Evolutionary conservation across 352 stramenopile genomes (phyloP), one percentile per base, ranked within the genome.

Genomic region (Globisporangium spinosum): DNA sequence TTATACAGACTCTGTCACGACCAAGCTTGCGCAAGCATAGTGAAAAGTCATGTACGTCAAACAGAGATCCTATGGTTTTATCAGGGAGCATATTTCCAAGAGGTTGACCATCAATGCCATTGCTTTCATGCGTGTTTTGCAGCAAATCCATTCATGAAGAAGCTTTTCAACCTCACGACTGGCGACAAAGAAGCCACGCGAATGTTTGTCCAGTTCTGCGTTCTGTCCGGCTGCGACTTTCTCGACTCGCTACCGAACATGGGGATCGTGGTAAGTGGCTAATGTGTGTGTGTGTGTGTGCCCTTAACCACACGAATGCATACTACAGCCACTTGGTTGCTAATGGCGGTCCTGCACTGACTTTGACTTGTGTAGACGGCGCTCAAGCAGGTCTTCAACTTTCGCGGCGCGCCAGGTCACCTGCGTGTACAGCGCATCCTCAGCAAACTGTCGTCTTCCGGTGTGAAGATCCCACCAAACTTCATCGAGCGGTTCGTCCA

Each of bases 121-220:
- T 51, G 32, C 22, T 9, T 51, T 51, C 15, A 12, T 3, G 13
- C 12, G 43, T 51, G 7, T 23, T 23, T 51, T 9, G 43, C 43
- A 79, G 72, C 72, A 45, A 89, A 81, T 51, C 61, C 76, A 22
- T 89, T 91, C 51, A 57, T 93, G 49, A 86, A 77, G 60, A 91
- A 91, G 59, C 72, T 93, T 25, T 70, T 85, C 27, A 74, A 79
- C 68, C 64, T 91, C 54, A 87, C 80, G 17, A 81, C 77, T 3
- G 79, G 79, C 5, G 77, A 87, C 15, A 84, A 87, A 62, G 74
- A 88, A 9, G 69, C 82, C 29, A 84, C 78, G 7, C 80, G 85
- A 17, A 92, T 91, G 83, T 89, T 93, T 69, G 81, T 93, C n/a
- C 85, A 93, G 71, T 80, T 85, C 35, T 93, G 85, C 61, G 77